Evolutionary conservation across 192 early-diverging fungal species (phyloP), one percentile per base, ranked within the genome.

Genomic region (Coemansia biformis): DNA sequence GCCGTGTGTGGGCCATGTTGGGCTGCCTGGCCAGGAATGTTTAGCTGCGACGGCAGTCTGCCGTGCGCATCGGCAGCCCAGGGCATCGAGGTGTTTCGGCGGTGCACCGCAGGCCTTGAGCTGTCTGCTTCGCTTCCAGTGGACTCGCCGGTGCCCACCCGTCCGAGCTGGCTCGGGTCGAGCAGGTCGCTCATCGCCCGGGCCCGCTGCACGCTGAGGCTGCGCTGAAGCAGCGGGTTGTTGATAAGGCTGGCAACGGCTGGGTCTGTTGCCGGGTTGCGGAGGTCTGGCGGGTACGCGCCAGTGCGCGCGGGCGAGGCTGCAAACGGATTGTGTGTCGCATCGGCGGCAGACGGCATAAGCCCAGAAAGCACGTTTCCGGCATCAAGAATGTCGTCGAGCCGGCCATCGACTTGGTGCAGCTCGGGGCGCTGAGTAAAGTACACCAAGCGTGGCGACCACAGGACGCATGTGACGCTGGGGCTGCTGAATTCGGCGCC

Each of bases 401-500:
- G 31, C 14, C 18, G 40, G 34, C 39, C 34, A n/a, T 43, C 49
- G 17, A 32, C 31, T 35, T 67, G 48, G 34, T 52, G 55, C 48
- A 60, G 57, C 30, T 48, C 65, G 1, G 71, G 65, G 4, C 65
- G 50, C 47, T 78, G 76, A 16, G 60, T 73, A 59, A 74, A 78
- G 39, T 78, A 78, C 37, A 78, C 66, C 46, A 75, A 59, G 3
- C 70, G 70, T 10, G 76, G 76, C 38, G 71, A 68, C 64, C 61
- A 74, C 36, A 78, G 37, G 14, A 78, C 62, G 23, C 64, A 66
- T 1, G 59, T 62, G 5, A 78, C 59, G 32, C 51, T 57, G 1
- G 71, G 60, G 30, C 46, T 50, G 48, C 51, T 70, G 34, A 78
- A 69, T 12, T 61, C 32, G 0, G 75, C 68, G 31, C 63, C 53